Evolutionary conservation across 805 yeast species (phyloP).

Genomic region (Nakazawaea ishiwadae): DNA sequence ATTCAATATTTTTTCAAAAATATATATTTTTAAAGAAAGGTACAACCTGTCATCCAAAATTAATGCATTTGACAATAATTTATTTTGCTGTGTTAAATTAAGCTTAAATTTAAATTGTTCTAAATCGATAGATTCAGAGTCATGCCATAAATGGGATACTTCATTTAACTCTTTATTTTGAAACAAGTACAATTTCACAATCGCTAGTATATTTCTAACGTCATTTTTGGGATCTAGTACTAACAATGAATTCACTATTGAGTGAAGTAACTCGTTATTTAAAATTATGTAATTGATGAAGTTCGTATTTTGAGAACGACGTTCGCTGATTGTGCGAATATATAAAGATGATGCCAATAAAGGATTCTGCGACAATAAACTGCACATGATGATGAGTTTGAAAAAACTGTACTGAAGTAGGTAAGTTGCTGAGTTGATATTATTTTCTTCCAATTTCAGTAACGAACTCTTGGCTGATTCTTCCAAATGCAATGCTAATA

Average conservation of each 20-base stretch:
- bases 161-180: conserved; percentile 8
- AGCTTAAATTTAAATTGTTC: conserved; percentile 4
- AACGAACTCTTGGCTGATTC: background rate
- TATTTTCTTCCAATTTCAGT: background rate
- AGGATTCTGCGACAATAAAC: conserved; percentile 3
- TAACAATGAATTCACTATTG: conserved; percentile 10
- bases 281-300: conserved; percentile 6
- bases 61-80: conserved; percentile 4
- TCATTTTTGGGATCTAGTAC: conserved; percentile 11
- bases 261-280: conserved; percentile 8
- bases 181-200: conserved; percentile 4
- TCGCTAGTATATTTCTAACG: conserved; percentile 1
- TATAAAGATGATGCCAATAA: conserved; percentile 10
- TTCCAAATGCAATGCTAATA: background rate
- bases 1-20: conserved; percentile 7
- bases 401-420: conserved; percentile 7
- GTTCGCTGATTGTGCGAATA: background rate
- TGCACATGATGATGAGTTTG: conserved; percentile 3
- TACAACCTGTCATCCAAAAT: conserved; percentile 3
- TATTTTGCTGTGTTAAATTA: background rate
- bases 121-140: background rate
- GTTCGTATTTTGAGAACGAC: background rate
- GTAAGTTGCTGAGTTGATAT: conserved; percentile 1
- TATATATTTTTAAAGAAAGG: conserved; percentile 3
- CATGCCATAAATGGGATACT: background rate